Percentiles rank a stretch among this genome's conserved stretches.
Evolutionary conservation across 441 rosid genomes (phyloP).

Genomic region (Adansonia grandidieri): DNA sequence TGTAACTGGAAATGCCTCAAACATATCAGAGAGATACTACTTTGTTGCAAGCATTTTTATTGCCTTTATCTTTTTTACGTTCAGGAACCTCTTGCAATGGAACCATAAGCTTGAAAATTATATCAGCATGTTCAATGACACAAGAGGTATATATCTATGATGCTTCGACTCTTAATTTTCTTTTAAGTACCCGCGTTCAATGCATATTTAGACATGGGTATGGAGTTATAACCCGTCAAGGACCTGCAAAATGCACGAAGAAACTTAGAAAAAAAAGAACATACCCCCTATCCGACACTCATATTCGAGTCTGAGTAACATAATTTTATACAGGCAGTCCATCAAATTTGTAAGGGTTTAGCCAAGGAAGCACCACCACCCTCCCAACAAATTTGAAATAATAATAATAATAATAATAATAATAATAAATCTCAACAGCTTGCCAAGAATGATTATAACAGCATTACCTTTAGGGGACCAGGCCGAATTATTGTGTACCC

Average conservation of each 20-base stretch:
- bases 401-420: too few species aligned
- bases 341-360: conserved; percentile 5
- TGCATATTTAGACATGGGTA: too few species aligned
- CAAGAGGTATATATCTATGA: background rate
- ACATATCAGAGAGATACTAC: background rate
- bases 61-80: background rate
- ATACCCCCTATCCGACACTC: too few species aligned
- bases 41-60: conserved; percentile 1
- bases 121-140: background rate
- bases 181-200: too few species aligned
- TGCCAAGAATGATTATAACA: background rate
- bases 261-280: too few species aligned
- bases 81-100: background rate
- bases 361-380: background rate
- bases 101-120: background rate
- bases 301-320: too few species aligned
- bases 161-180: too few species aligned
- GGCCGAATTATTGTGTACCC: conserved; percentile 97
- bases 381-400: background rate
- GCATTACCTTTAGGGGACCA: conserved; percentile 77
- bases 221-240: too few species aligned
- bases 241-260: too few species aligned
- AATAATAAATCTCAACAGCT: conserved; percentile 1
- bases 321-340: too few species aligned
- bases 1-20: background rate